These are phyloP conservation scores for Kluyveromyces nonfermentans DNA, from an alignment of 805 yeast genomes.

Conservation along the genomic window DNA sequence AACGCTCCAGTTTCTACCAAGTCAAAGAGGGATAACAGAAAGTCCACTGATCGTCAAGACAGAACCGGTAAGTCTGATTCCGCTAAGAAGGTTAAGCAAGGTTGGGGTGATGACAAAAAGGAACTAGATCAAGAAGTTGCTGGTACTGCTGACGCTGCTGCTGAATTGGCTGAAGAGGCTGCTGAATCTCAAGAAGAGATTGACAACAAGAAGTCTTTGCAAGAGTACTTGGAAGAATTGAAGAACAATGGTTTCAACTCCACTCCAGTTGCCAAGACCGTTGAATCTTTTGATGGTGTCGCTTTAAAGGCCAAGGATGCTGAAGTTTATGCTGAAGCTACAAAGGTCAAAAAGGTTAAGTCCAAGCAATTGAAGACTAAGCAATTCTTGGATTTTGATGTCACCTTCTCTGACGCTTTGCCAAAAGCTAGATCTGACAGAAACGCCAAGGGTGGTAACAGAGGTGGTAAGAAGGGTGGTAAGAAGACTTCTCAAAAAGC, in stretches of 20 bases:
- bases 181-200: slow-evolving; percentile 36
- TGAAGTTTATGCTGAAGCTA: slow-evolving; percentile 49
- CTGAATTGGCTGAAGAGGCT: slow-evolving; percentile 40
- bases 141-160: slow-evolving; percentile 36
- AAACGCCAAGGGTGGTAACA: slow-evolving; percentile 26
- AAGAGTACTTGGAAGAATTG: slow-evolving; percentile 74
- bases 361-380: slow-evolving; percentile 75
- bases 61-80: slow-evolving; percentile 79
- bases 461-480: slow-evolving; percentile 26
- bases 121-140: slow-evolving; percentile 58
- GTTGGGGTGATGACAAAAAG: slow-evolving; percentile 78
- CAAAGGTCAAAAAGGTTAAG: slow-evolving; percentile 59
- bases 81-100: slow-evolving; percentile 71
- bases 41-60: slow-evolving; percentile 70
- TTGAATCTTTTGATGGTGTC: slow-evolving; percentile 32
- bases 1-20: slow-evolving; percentile 45
- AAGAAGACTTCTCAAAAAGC: slow-evolving; percentile 26
- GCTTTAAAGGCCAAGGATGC: slow-evolving; percentile 58
- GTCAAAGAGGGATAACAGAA: slow-evolving; percentile 44
- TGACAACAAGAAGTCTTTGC: slow-evolving; percentile 60
- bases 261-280: slow-evolving; percentile 37
- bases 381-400: slow-evolving; percentile 64
- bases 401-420: slow-evolving; percentile 55
- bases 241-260: slow-evolving; percentile 39
- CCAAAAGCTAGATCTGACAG: slow-evolving; percentile 30